Conservation (phyloP, 2,329 filamentous ascomycete species). For the Hymenoscyphus scutula region DNA sequence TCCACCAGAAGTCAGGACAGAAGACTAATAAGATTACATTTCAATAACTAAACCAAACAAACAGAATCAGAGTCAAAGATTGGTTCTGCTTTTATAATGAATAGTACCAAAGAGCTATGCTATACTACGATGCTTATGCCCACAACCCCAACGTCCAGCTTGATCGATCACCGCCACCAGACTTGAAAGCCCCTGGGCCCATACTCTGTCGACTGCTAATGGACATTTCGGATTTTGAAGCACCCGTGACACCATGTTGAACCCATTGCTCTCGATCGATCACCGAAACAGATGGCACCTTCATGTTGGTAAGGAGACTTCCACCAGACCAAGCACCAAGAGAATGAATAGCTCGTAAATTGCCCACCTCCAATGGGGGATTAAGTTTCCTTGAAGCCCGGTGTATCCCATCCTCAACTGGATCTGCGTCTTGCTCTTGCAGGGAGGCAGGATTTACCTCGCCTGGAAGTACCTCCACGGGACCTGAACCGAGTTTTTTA, state of each 20-base stretch:
- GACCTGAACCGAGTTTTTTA: constrained; percentile 23
- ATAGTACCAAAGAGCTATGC: too few species aligned
- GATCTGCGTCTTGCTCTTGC: constrained; percentile 50
- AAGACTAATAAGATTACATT: too few species aligned
- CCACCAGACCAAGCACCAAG: constrained; percentile 74
- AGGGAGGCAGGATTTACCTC: constrained; percentile 20
- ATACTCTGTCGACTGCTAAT: constrained; percentile 64
- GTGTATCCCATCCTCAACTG: constrained; percentile 57
- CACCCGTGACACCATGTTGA: constrained; percentile 63
- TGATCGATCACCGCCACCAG: constrained; percentile 39
- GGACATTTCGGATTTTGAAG: constrained; percentile 52
- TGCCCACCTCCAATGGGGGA: constrained; percentile 50
- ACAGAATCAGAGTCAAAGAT: too few species aligned
- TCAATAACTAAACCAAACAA: too few species aligned
- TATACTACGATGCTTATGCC: constrained; percentile 39
- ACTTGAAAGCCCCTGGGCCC: constrained; percentile 52
- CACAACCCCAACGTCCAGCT: constrained; percentile 64
- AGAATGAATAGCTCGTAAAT: constrained; percentile 64
- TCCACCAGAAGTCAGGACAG: too few species aligned
- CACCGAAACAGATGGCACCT: constrained; percentile 65
- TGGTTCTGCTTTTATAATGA: too few species aligned
- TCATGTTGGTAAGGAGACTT: constrained; percentile 66
- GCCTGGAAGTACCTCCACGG: constrained; percentile 18
- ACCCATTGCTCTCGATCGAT: constrained; percentile 71
- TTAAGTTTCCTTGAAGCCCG: constrained; percentile 42